Evolutionary conservation across 1,139 yeast genomes (phyloP).

Genomic region (Nakaseomyces bracarensis): DNA sequence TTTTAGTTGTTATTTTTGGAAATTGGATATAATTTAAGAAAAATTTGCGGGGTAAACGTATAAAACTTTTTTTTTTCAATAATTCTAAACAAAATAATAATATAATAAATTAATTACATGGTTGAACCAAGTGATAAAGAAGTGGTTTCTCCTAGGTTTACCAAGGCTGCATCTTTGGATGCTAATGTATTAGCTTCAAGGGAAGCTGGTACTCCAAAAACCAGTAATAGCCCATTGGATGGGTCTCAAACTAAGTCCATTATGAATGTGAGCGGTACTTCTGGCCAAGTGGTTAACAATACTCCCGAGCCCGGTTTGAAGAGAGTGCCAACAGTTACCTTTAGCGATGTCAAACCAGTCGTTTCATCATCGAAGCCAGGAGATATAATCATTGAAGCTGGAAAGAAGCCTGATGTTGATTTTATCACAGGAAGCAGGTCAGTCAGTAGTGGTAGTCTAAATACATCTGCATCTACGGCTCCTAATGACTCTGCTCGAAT

Average conservation of each 20-base stretch:
- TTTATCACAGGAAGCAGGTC: neutral
- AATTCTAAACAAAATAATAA: no score
- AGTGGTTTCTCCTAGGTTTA: neutral
- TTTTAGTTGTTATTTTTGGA: no score
- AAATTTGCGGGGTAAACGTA: no score
- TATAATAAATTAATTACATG: no score
- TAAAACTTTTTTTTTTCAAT: no score
- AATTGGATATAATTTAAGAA: no score
- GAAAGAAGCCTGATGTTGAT: neutral
- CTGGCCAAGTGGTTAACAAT: constrained; percentile 32
- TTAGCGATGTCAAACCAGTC: constrained; percentile 25
- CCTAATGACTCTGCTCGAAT: neutral
- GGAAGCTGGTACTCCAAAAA: no score
- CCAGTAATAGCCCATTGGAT: neutral
- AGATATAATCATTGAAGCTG: constrained; percentile 16
- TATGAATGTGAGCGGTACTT: constrained; percentile 31
- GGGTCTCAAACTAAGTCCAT: constrained; percentile 27
- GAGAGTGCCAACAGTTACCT: constrained; percentile 32
- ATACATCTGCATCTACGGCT: no score
- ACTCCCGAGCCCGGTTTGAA: constrained; percentile 32
- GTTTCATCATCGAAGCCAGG: constrained; percentile 42
- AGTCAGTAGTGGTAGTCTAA: no score
- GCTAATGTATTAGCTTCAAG: no score
- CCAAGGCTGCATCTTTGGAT: no score
- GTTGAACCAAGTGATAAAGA: no score